These are phyloP conservation scores for Magnusiomyces sp. DNA, from an alignment of 1,139 yeast species.

Conservation along the genomic window DNA sequence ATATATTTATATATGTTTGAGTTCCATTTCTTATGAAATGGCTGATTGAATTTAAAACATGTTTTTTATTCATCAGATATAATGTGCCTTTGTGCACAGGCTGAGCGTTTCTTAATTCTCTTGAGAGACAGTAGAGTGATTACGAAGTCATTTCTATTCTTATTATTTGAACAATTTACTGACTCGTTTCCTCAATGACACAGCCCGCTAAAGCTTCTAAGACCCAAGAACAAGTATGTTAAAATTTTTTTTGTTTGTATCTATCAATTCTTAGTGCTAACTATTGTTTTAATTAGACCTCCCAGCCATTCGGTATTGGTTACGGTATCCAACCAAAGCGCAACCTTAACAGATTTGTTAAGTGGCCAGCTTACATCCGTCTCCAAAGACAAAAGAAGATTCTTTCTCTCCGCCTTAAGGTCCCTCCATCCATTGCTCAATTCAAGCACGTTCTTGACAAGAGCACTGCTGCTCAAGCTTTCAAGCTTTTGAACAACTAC, in stretches of 20 bases:
- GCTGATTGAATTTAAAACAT: background rate
- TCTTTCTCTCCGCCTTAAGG: constrained; percentile 89
- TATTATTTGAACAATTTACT: constrained; percentile 16
- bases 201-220: constrained; percentile 60
- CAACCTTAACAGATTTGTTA: constrained; percentile 91
- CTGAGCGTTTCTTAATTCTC: constrained; percentile 14
- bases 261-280: background rate
- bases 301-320: constrained; percentile 80
- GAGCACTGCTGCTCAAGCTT: constrained; percentile 95
- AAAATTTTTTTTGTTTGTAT: background rate
- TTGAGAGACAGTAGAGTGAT: constrained; percentile 30
- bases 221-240: constrained; percentile 25
- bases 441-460: constrained; percentile 93
- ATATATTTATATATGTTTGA: too few relatives aligned
- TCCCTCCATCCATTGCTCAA: constrained; percentile 96
- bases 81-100: constrained; percentile 8
- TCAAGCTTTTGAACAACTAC: constrained; percentile 96
- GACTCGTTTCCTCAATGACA: constrained; percentile 58
- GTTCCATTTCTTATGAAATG: background rate
- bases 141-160: constrained; percentile 14
- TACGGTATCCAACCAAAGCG: constrained; percentile 92
- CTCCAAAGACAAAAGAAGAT: constrained; percentile 97
- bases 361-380: constrained; percentile 98
- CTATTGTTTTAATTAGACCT: background rate
- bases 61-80: constrained; percentile 2